These are phyloP conservation scores for Lentithecium fluviatile DNA, from an alignment of 495 filamentous ascomycete species.

Conservation along the genomic window DNA sequence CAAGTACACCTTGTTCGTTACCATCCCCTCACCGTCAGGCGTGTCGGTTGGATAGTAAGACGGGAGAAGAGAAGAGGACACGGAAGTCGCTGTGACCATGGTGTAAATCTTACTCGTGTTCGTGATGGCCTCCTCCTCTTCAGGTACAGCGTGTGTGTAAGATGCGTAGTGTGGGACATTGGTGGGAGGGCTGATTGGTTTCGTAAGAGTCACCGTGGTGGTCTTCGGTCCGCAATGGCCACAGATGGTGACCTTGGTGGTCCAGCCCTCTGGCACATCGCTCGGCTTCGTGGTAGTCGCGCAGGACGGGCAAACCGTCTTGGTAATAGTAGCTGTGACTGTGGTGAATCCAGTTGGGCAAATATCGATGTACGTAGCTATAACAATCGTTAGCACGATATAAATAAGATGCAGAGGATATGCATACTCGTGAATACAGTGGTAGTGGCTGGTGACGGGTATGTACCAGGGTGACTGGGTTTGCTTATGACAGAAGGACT, in stretches of 20 bases:
- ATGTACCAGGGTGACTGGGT: not conserved
- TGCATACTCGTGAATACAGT: not conserved
- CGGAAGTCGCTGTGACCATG: not conserved
- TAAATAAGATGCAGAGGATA: not conserved
- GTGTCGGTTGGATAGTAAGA: no score
- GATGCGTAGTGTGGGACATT: no score
- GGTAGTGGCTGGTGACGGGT: not conserved
- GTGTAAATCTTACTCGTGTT: not conserved
- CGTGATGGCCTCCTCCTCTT: not conserved
- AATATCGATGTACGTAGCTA: slow-evolving; percentile 26
- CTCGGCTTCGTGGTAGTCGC: slow-evolving; percentile 5
- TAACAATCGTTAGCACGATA: not conserved
- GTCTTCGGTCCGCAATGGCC: slow-evolving; percentile 21
- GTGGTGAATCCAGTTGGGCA: slow-evolving; percentile 26
- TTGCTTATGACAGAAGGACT: not conserved
- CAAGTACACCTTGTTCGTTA: not conserved
- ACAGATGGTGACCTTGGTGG: slow-evolving; percentile 24
- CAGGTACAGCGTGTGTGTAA: no score
- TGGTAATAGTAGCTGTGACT: slow-evolving; percentile 17
- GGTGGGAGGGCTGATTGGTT: slow-evolving; percentile 9
- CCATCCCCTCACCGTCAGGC: no score
- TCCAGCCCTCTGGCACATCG: slow-evolving; percentile 22
- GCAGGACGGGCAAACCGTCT: slow-evolving; percentile 9
- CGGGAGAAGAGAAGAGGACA: not conserved
- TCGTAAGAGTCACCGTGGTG: slow-evolving; percentile 33